Evolutionary conservation across 805 yeast genomes (phyloP), one percentile per base, ranked within the genome.

Genomic region (Myxozyma kluyveri): DNA sequence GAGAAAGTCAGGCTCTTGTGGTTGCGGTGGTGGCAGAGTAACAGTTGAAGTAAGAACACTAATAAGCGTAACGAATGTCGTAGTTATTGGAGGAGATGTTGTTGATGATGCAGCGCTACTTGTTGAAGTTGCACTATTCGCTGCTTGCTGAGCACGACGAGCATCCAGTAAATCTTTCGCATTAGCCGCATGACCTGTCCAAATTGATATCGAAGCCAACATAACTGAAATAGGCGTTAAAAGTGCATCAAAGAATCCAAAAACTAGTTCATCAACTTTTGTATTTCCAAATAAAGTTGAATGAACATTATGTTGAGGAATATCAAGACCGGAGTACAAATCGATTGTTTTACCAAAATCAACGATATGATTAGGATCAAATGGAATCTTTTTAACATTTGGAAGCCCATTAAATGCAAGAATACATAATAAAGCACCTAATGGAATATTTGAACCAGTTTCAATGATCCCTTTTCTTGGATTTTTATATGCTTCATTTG

Each of bases 321-420:
- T 29, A 29, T 29, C 33, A 29, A 29, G 33, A 9, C 9, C 9
- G 12, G 9, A 9, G 33, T 9, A 14, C 14, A 14, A 29, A 14
- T 29, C 14, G 33, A 29, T 9, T 14, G 14, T 9, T 29, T 29
- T 29, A 9, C 9, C 33, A 29, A 29, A 14, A 9, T 29, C 33
- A 29, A 29, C 33, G 33, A 29, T 9, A 29, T 14, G 12, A 29
- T 9, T 14, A 29, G 14, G 33, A 29, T 14, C 33, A 14, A 29
- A 14, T 29, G 9, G 33, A 29, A 29, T 9, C 33, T 29, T 14
- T 29, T 29, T 42, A n/a, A 47, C 45, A 4, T 41, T 23, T 24
- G 51, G 46, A 3, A 47, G 26, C 19, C 51, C 35, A 29, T 47
- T 47, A 32, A 47, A 47, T 2, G 47, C 42, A 19, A 47, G 33